Evolutionary conservation across 768 basidiomycete species (phyloP), one percentile per base, ranked within the genome.

Genomic region (Leccinum imitatum): DNA sequence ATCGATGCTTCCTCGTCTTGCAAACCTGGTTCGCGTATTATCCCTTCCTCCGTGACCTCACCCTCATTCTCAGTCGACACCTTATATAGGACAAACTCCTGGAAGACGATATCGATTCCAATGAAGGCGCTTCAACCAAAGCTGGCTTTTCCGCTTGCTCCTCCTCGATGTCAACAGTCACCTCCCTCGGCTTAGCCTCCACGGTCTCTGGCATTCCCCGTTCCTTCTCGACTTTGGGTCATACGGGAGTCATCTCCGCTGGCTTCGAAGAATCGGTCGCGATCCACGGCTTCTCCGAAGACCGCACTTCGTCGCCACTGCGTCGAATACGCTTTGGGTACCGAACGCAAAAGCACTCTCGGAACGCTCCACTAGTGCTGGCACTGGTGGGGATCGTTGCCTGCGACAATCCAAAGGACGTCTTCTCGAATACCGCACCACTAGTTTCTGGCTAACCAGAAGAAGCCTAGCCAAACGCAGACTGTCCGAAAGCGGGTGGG

Each of bases 71-170:
- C 70, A 15, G 57, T 64, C 21, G 69, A 65, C 33, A 82, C 75
- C 47, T 82, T 79, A 82, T 79, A 63, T 80, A 84, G 6, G 84
- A 84, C 51, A 82, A 81, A 31, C 72, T 67, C 27, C 64, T 63
- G 6, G 68, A 65, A 7, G 81, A 82, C n/a, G 75, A 81, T 48
- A 81, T 70, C 37, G 72, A 78, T 27, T 66, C 71, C 48, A 65
- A 56, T 1, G 70, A 71, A 33, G 60, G 57, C 35, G 64, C 61
- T 25, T 59, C 62, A 27, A 48, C 25, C 6, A 19, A n/a, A 15
- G 60, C 10, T 11, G 54, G 19, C 15, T 60, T 63, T 9, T 54
- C 21, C 19, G 50, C 33, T 13, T 35, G 31, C 6, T 56, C 63
- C 17, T 59, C 67, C 44, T 65, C 60, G 19, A 25, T 53, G 25